A percentile compares a stretch with the other conserved stretches of the same genome.
Evolutionary conservation across 495 filamentous ascomycete species (phyloP).

Genomic region (Evernia prunastri): DNA sequence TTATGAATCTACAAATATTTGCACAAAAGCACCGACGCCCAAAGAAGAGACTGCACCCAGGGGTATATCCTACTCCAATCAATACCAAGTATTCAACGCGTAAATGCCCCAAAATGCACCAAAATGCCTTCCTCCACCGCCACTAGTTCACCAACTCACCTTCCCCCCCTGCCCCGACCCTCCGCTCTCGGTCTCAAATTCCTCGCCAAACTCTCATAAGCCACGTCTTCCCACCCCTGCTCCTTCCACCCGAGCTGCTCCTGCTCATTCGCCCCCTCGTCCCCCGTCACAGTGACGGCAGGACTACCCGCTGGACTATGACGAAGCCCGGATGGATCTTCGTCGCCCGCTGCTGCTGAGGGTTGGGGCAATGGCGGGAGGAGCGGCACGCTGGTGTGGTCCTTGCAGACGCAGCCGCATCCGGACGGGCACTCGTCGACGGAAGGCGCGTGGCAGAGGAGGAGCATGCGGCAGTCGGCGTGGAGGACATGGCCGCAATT

Average conservation of each 20-base stretch:
- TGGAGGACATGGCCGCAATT: slow-evolving; percentile 49
- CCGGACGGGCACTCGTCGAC: slow-evolving; percentile 38
- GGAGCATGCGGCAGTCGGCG: slow-evolving; percentile 43
- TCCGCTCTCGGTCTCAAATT: slow-evolving; percentile 35
- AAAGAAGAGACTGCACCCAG: background rate
- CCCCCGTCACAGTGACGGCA: slow-evolving; percentile 10
- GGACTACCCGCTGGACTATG: slow-evolving; percentile 12
- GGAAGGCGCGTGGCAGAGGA: slow-evolving; percentile 34
- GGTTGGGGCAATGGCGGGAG: too few species aligned
- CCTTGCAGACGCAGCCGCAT: slow-evolving; percentile 47
- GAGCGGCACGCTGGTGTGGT: slow-evolving; percentile 32
- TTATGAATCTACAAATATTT: too few species aligned
- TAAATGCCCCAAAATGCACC: background rate
- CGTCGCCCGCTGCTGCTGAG: slow-evolving; percentile 1
- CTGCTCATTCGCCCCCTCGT: slow-evolving; percentile 8
- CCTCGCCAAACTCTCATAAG: slow-evolving; percentile 42
- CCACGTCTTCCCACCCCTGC: slow-evolving; percentile 38
- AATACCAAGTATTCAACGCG: slow-evolving; percentile 1
- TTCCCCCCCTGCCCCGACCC: slow-evolving; percentile 10
- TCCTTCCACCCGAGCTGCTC: slow-evolving; percentile 14
- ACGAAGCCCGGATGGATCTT: slow-evolving; percentile 10
- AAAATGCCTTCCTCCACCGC: background rate
- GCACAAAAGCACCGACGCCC: background rate
- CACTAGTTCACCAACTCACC: background rate
- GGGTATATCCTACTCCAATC: slow-evolving; percentile 3